Evolutionary conservation across 1,284 basidiomycete genomes (phyloP), one percentile per base, ranked within the genome.

Genomic region (Austropuccinia psidii): DNA sequence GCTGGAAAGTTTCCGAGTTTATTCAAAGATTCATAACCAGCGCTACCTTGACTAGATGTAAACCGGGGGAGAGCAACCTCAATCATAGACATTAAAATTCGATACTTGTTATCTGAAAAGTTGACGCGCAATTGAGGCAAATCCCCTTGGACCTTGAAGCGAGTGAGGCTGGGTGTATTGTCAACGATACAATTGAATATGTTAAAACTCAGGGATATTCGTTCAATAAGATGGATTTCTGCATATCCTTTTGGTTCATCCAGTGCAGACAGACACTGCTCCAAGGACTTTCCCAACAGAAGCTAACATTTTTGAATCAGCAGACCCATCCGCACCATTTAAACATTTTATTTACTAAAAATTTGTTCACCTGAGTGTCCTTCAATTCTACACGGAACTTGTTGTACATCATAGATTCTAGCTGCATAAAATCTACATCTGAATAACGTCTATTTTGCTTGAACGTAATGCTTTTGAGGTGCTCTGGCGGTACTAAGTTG

Each of bases 401-500:
- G 82, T 99, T 97, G 80, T 98, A 99, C 93, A 98, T 97, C 74
- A 98, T 84, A 2, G 89, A 89, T 81, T 98, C 93, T 33, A 99
- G 85, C 76, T 88, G 86, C 76, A 85, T 85, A 81, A 92, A 95
- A 80, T 98, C 96, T 65, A 91, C 90, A 24, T 93, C 91, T 35
- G 84, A 89, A 81, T 97, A 98, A 78, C 90, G 85, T 79, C 89
- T 87, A 61, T 90, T 89, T 74, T 91, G 88, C 81, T 98, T 98
- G 75, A 87, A 84, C 50, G 91, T 88, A 37, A 98, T 87, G 45
- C 88, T 87, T 58, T 89, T 86, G 66, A 97, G 85, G 1, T 88
- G 87, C 31, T 86, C 85, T 82, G 97, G 92, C 79, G 92, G 87
- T 1, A 89, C 95, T 0, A 98, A 85, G 74, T 95, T 86, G 78